Evolutionary conservation across 2,329 filamentous ascomycete genomes (phyloP), one percentile per base, ranked within the genome.

Genomic region (Aaosphaeria arxii): DNA sequence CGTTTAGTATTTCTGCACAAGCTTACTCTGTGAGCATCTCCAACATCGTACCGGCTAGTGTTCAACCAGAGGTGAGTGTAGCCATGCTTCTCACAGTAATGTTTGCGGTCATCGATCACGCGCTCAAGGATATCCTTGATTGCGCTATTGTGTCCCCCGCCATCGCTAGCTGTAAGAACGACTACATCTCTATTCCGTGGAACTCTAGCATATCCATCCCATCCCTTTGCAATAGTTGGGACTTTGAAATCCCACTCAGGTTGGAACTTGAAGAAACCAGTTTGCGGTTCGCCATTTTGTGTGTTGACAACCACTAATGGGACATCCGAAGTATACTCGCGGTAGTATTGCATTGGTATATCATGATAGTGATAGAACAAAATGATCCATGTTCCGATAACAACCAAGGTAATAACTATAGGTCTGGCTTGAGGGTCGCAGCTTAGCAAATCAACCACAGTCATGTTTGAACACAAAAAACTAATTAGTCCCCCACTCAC

Each of bases 11-110:
- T 36, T 4, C 33, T 36, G 33, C 9, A 29, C 11, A 4, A 11
- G 40, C 52, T 42, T 55, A 70, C 68, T 30, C 69, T 58, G 42
- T 70, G 65, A 3, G 67, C 63, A 11, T 62, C 60, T 29, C 61
- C 64, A 36, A 72, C 61, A 40, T 73, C 64, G 48, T 70, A 72
- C 31, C 66, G 64, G 30, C 66, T 68, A 30, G 71, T 72, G 53
- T 73, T 72, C 45, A 73, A 55, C 56, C 71, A 73, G 11, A 70
- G 60, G 44, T 65, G 66, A 6, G 59, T 67, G 62, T 70, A 72
- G 24, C 69, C 68, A 44, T 72, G 67, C 33, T 54, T 57, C 13
- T 61, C 59, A 40, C 64, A 69, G 55, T 72, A 72, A 42, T 59
- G 58, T 46, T 67, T 58, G 30, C 69, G 61, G 51, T 73, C 69